phyloP scores from a whole-genome alignment of 257 asterid genomes.

The Prunella vulgaris region DNA sequence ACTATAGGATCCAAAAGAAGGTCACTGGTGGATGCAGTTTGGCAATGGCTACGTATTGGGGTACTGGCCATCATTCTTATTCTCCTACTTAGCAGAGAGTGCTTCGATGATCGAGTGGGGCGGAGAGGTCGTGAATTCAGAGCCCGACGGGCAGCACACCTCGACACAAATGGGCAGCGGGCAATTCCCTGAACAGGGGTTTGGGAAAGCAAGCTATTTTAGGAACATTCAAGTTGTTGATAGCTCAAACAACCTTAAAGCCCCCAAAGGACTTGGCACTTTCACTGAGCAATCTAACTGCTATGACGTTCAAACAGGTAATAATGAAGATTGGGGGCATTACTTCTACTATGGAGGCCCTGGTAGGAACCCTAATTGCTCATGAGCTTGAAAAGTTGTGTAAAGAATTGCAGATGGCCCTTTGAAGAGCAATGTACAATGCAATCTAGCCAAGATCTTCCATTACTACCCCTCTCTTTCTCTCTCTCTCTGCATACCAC shows the following conservation, averaged over 20 bases:
- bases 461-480: neutral
- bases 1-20: conserved; percentile 78
- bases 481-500: conserved; percentile 25
- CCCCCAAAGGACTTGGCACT: conserved; percentile 69
- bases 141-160: conserved; percentile 73
- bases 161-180: conserved; percentile 94
- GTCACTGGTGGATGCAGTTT: conserved; percentile 95
- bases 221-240: conserved; percentile 81
- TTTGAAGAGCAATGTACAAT: conserved; percentile 29
- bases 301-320: conserved; percentile 79
- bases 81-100: conserved; percentile 71
- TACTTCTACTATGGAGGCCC: conserved; percentile 93
- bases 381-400: conserved; percentile 26
- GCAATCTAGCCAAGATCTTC: conserved; percentile 29
- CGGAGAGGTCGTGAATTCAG: conserved; percentile 79
- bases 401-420: neutral
- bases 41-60: conserved; percentile 78
- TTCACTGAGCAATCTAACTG: conserved; percentile 82
- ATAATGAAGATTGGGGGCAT: conserved; percentile 81
- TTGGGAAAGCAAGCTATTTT: conserved; percentile 79
- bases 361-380: conserved; percentile 79
- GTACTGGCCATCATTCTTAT: conserved; percentile 92
- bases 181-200: conserved; percentile 79
- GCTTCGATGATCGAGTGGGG: conserved; percentile 95
- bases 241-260: conserved; percentile 69